Percentiles rank a stretch among this genome's conserved stretches.
Conservation (phyloP, 495 filamentous ascomycete genomes). For the Hypoxylon crocopeplum region DNA sequence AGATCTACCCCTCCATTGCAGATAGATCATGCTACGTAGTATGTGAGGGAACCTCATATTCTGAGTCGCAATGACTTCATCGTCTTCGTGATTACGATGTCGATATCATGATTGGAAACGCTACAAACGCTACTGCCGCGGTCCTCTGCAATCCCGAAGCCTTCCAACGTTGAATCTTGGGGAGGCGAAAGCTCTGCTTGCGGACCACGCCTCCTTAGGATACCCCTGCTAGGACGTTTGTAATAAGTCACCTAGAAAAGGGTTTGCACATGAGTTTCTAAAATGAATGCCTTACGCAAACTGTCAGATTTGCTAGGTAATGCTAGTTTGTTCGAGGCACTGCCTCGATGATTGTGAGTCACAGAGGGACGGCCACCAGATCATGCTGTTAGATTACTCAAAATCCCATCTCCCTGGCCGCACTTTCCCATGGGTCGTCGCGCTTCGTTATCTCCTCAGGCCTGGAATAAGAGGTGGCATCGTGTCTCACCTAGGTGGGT, state of each 20-base stretch:
- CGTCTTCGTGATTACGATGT: conserved; percentile 1
- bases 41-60: conserved; percentile 8
- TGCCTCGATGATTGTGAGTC: conserved; percentile 35
- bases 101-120: conserved; percentile 21
- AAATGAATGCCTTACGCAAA: conserved; percentile 37
- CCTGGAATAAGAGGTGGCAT: conserved; percentile 33
- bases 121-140: conserved; percentile 2
- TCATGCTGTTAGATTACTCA: conserved; percentile 30
- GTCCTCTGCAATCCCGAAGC: neutral
- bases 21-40: conserved; percentile 39
- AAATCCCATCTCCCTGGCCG: conserved; percentile 27
- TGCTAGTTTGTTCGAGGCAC: conserved; percentile 14
- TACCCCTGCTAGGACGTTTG: conserved; percentile 3
- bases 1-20: conserved; percentile 40
- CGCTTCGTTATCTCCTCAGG: conserved; percentile 25
- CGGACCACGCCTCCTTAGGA: conserved; percentile 3
- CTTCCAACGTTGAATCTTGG: neutral
- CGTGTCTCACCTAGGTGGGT: conserved; percentile 44
- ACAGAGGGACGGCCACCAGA: conserved; percentile 19
- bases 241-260: neutral
- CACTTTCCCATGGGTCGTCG: conserved; percentile 31
- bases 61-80: conserved; percentile 31
- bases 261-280: conserved; percentile 3
- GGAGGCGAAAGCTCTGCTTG: conserved; percentile 1
- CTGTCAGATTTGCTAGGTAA: conserved; percentile 17